These are phyloP conservation scores for Talaromyces nanjingensis DNA, from an alignment of 495 filamentous ascomycete genomes.

Conservation along the genomic window DNA sequence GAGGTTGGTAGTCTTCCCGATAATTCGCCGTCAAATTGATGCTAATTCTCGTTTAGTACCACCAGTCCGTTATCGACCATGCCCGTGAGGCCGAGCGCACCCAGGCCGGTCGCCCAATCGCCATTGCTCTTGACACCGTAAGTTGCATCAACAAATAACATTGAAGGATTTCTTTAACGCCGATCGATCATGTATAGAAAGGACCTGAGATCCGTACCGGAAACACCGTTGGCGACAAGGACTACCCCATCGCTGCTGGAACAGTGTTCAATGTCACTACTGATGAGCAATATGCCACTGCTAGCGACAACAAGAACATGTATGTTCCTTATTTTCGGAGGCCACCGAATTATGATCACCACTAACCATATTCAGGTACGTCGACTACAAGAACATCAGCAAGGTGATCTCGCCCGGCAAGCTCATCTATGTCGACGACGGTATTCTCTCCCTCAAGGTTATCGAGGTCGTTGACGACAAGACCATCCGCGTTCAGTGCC, in stretches of 20 bases:
- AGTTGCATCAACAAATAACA: slow-evolving; percentile 12
- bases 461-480: slow-evolving; percentile 79
- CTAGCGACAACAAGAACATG: slow-evolving; percentile 87
- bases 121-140: slow-evolving; percentile 93
- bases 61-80: slow-evolving; percentile 95
- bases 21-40: slow-evolving; percentile 15
- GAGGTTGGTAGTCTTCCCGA: slow-evolving; percentile 48
- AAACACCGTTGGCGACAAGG: slow-evolving; percentile 76
- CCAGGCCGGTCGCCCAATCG: slow-evolving; percentile 75
- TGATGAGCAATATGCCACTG: slow-evolving; percentile 85
- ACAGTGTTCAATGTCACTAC: slow-evolving; percentile 89
- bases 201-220: slow-evolving; percentile 97
- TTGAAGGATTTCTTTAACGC: not conserved
- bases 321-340: slow-evolving; percentile 37
- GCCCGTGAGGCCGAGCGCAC: slow-evolving; percentile 72
- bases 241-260: slow-evolving; percentile 80
- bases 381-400: slow-evolving; percentile 99
- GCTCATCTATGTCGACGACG: slow-evolving; percentile 97
- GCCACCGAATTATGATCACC: not conserved
- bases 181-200: slow-evolving; percentile 47
- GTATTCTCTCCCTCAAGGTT: slow-evolving; percentile 92
- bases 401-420: slow-evolving; percentile 92
- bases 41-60: slow-evolving; percentile 47
- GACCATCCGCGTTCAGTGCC: slow-evolving; percentile 72
- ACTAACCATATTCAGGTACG: slow-evolving; percentile 55